Base-by-base conservation (phyloP, 2,329 filamentous ascomycete genomes). In the Penicillium sp. region DNA sequence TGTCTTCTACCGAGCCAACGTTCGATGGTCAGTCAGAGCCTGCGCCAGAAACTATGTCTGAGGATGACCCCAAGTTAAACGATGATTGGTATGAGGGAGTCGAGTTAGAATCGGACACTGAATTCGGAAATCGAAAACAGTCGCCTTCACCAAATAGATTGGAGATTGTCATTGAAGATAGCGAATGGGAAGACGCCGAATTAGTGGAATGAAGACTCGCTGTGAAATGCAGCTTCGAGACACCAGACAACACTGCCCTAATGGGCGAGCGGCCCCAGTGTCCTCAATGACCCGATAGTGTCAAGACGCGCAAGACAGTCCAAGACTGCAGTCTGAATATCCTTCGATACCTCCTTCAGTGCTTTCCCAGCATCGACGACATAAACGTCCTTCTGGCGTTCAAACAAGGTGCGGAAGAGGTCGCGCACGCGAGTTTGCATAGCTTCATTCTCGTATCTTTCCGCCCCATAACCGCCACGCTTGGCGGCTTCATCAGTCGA, bases 381-480 rank as follows among this genome's bases (percentile, higher is more conserved):
- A 29, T 75, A 71, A 51, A 85, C 76, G 24, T 74, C 74, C 53
- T 80, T 77, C 46, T 77, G 75, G 34, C 68, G 65, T 50, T 71
- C 62, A 57, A 79, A 74, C 60, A 86, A 65, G 12, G 75, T 74
- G 38, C 74, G 81, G 70, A 95, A 96, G 45, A 95, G 70, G 56
- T 85, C 81, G 18, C 89, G 77, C 13, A 97, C 94, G 9, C 85
- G 81, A 54, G 81, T 78, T 75, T 99, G 94, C 84, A 96, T 89
- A 65, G 86, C 85, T 54, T 81, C 82, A 68, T 85, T 87, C 76
- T 99, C 94, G 67, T 97, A 99, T 57, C 89, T 81, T 78, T 99
- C 94, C 16, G 81, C 82, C 1, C 94, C 94, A 78, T 87, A 99
- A 0, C 90, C 93, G n/a, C 90, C 91, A 16, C 94, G 80, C 62